Evolutionary conservation across 139 green algal genomes (phyloP).

Genomic region (Chlamydomonas sp.): DNA sequence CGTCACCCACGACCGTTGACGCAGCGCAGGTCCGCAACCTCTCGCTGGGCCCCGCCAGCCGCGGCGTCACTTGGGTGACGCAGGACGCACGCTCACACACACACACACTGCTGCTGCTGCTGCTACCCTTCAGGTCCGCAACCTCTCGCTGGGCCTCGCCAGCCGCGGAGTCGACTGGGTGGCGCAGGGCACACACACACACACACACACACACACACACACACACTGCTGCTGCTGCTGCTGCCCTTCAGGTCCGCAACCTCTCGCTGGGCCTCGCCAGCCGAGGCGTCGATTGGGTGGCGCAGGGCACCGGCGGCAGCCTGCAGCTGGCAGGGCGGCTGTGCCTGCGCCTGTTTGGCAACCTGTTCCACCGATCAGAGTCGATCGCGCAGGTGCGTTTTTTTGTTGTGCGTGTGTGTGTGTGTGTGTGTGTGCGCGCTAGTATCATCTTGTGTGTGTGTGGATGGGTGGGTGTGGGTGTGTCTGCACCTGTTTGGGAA

Average conservation of each 20-base stretch:
- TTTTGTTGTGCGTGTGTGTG: not conserved
- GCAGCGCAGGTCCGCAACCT: too few relatives aligned
- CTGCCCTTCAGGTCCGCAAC: slow-evolving; percentile 49
- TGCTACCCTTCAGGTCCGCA: not conserved
- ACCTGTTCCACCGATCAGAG: slow-evolving; percentile 46
- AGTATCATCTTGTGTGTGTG: not conserved
- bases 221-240: too few relatives aligned
- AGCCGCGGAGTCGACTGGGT: too few relatives aligned
- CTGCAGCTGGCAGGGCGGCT: slow-evolving; percentile 41
- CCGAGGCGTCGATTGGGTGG: slow-evolving; percentile 60
- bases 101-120: too few relatives aligned
- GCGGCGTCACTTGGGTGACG: too few relatives aligned
- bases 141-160: too few relatives aligned
- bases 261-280: slow-evolving; percentile 69
- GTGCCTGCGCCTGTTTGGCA: slow-evolving; percentile 52
- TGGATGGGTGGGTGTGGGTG: too few relatives aligned
- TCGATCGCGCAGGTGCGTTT: not conserved
- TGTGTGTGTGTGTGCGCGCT: not conserved
- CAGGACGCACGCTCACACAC: too few relatives aligned
- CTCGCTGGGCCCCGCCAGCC: too few relatives aligned
- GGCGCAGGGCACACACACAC: too few relatives aligned
- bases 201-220: too few relatives aligned
- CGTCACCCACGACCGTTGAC: too few relatives aligned
- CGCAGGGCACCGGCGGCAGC: slow-evolving; percentile 39
- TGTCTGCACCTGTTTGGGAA: slow-evolving; percentile 56